Evolutionary conservation across 768 basidiomycete genomes (phyloP), one percentile per base, ranked within the genome.

Genomic region (Pleurotus pulmonarius): DNA sequence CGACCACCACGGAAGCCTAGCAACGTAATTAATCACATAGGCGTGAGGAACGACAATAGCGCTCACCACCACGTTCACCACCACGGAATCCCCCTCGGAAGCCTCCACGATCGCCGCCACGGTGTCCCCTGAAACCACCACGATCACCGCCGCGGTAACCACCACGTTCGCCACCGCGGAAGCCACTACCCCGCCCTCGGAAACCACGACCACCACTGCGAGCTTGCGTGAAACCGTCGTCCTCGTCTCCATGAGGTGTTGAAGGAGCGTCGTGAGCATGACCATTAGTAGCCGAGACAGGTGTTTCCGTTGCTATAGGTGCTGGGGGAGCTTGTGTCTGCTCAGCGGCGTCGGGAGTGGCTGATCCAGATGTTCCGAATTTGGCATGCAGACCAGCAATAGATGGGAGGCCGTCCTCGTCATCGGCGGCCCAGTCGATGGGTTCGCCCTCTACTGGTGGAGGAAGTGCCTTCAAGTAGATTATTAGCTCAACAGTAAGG

Each of bases 361-460:
- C 82, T 25, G 85, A 80, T 5, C 85, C 87, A 40, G 90, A 88
- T 11, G 84, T 82, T 5, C 86, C 87, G 64, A 92, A 91, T 60
- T 82, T 83, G 45, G 87, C 87, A 56, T 92, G 90, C 24, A 92
- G 76, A 47, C 80, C 81, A 5, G 84, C 84, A 49, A 94, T 87
- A 1, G 88, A 76, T n/a, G 92, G 91, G 13, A 93, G 80, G 4
- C 81, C 89, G 15, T 77, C 82, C 59, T 87, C 87, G n/a, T 90
- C 88, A 56, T 91, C 89, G 41, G 83, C 85, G 13, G 91, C 88
- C 91, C 92, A 93, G 68, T 93, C 87, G 56, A 93, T 77, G 24
- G 82, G 71, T n/a, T 64, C 69, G 47, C 63, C 65, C 64, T 61
- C 66, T 52, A 55, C 60, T 58, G 59, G 55, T 61, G 57, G 53